Conservation (phyloP, 352 stramenopile genomes). For the Aphanomyces invadans region DNA sequence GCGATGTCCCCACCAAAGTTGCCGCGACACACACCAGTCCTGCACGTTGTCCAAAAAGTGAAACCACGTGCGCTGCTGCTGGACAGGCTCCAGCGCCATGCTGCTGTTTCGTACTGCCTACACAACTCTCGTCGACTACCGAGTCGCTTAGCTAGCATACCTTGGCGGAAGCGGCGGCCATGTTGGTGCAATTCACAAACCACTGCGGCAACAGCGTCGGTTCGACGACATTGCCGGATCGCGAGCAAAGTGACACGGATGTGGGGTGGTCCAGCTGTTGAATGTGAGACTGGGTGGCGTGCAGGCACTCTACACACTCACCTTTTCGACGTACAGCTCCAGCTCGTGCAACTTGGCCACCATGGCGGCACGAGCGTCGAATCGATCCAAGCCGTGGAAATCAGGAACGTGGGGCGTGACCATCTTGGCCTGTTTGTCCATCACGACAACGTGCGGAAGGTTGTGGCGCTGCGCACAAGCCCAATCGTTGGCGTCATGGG, state of each 20-base stretch:
- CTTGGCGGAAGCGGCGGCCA: conserved; percentile 85
- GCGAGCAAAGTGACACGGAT: conserved; percentile 92
- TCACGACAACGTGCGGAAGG: conserved; percentile 73
- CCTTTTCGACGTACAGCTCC: conserved; percentile 90
- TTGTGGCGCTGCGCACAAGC: conserved; percentile 94
- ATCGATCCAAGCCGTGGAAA: conserved; percentile 94
- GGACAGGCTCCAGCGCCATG: conserved; percentile 91
- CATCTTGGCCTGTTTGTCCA: conserved; percentile 62
- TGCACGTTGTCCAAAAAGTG: conserved; percentile 98
- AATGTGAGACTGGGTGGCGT: conserved; percentile 32
- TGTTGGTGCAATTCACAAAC: conserved; percentile 96
- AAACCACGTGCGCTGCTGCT: conserved; percentile 93
- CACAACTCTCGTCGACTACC: conserved; percentile 26
- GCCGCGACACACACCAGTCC: conserved; percentile 98
- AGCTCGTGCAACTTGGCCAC: conserved; percentile 87
- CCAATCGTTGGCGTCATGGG: conserved; percentile 99
- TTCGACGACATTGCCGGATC: conserved; percentile 98
- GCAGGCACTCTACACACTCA: no score
- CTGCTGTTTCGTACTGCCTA: conserved; percentile 92
- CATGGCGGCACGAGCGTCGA: conserved; percentile 87
- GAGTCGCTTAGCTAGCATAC: not conserved
- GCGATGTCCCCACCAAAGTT: conserved; percentile 99
- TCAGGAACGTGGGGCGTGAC: conserved; percentile 59
- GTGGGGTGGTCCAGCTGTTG: conserved; percentile 31
- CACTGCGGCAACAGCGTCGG: conserved; percentile 99